Percentiles rank a stretch among this genome's conserved stretches.
Conservation (phyloP, 768 basidiomycete genomes). For the Baorangia bicolor region DNA sequence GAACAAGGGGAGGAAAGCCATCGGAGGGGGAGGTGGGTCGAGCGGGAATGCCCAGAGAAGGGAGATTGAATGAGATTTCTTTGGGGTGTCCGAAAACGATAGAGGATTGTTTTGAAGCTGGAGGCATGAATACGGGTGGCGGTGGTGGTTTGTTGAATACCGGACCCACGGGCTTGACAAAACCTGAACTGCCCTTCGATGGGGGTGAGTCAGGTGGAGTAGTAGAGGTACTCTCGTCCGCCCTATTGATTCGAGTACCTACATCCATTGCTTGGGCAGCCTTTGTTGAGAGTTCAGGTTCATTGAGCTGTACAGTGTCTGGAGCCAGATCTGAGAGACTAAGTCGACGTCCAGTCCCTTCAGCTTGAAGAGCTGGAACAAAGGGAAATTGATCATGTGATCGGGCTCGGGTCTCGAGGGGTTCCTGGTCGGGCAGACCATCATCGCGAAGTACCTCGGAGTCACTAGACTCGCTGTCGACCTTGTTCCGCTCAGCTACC, state of each 20-base stretch:
- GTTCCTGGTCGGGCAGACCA: conserved; percentile 7
- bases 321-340: conserved; percentile 63
- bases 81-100: conserved; percentile 15
- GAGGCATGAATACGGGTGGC: conserved; percentile 28
- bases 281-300: conserved; percentile 24
- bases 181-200: conserved; percentile 20
- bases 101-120: conserved; percentile 17
- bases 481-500: conserved; percentile 61
- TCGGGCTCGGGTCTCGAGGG: not conserved
- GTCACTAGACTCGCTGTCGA: conserved; percentile 33
- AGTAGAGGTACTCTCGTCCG: conserved; percentile 45
- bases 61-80: conserved; percentile 36
- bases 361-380: not conserved
- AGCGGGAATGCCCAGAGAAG: conserved; percentile 43
- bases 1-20: conserved; percentile 18
- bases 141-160: conserved; percentile 59
- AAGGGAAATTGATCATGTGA: not conserved
- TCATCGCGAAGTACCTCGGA: conserved; percentile 28
- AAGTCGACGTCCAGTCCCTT: conserved; percentile 37
- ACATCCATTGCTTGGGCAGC: conserved; percentile 6
- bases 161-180: conserved; percentile 40
- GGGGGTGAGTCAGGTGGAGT: conserved; percentile 62
- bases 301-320: conserved; percentile 27
- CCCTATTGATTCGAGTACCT: not conserved
- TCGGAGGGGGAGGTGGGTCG: conserved; percentile 31